A percentile compares a stretch with the other conserved stretches of the same genome.
Conservation (phyloP, 192 early-diverging fungal genomes). For the Coemansia asiatica region DNA sequence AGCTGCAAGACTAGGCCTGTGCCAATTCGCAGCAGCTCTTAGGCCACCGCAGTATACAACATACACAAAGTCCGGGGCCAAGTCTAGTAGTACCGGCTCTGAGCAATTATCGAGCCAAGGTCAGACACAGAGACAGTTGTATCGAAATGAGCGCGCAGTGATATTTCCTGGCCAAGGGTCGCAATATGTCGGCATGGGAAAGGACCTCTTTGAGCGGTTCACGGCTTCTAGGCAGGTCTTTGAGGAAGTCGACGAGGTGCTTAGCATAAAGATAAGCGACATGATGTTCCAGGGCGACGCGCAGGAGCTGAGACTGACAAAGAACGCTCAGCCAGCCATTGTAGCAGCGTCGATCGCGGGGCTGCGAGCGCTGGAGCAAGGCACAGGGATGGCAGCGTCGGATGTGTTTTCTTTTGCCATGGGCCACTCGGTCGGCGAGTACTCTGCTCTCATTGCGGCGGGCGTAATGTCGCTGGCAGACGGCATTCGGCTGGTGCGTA, state of each 20-base stretch:
- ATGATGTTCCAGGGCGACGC: constrained; percentile 89
- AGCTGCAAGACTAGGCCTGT: background rate
- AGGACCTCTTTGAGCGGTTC: constrained; percentile 78
- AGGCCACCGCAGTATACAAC: background rate
- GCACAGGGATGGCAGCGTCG: constrained; percentile 74
- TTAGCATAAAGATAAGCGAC: constrained; percentile 67
- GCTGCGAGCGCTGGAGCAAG: constrained; percentile 77
- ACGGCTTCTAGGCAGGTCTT: constrained; percentile 75
- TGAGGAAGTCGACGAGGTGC: constrained; percentile 86
- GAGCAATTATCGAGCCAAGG: background rate
- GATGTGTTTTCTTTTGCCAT: constrained; percentile 76
- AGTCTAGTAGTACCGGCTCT: background rate
- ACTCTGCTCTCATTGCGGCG: constrained; percentile 73
- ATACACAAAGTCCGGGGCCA: background rate
- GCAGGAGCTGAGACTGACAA: constrained; percentile 61
- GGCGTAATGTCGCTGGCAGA: constrained; percentile 68
- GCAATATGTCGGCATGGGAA: constrained; percentile 90
- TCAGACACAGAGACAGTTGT: constrained; percentile 25
- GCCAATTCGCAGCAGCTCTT: background rate
- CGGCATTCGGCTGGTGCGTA: constrained; percentile 80
- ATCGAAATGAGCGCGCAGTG: constrained; percentile 43
- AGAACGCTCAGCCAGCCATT: constrained; percentile 91
- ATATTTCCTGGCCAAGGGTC: constrained; percentile 71
- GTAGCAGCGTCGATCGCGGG: constrained; percentile 87
- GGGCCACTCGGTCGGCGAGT: constrained; percentile 95